phyloP scores from a whole-genome alignment of 129 eudicot genomes.

The Mikania micrantha region DNA sequence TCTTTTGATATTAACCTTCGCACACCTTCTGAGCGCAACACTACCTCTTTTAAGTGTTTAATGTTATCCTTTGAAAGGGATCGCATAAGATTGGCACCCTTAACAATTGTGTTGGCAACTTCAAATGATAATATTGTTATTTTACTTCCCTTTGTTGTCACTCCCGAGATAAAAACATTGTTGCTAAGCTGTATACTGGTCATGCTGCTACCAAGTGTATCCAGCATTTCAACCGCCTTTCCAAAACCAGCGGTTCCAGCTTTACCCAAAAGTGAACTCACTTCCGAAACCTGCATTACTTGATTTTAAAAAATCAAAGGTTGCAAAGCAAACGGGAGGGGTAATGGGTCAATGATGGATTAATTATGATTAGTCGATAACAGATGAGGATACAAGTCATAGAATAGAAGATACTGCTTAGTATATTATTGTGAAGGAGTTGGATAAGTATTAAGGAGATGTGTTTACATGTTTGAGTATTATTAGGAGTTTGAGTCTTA shows the following conservation, averaged over 20 bases:
- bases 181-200: slow-evolving; percentile 56
- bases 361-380: too few species aligned
- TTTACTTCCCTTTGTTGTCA: slow-evolving; percentile 72
- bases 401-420: too few species aligned
- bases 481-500: too few species aligned
- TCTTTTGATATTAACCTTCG: slow-evolving; percentile 76
- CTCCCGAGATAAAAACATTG: slow-evolving; percentile 83
- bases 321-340: background rate
- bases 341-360: background rate
- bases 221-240: slow-evolving; percentile 96
- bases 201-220: slow-evolving; percentile 99
- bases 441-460: too few species aligned
- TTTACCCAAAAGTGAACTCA: slow-evolving; percentile 83
- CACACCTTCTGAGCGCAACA: slow-evolving; percentile 91
- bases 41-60: slow-evolving; percentile 71
- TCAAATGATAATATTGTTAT: slow-evolving; percentile 87
- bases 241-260: slow-evolving; percentile 91
- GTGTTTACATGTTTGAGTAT: too few species aligned
- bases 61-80: slow-evolving; percentile 87
- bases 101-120: slow-evolving; percentile 88
- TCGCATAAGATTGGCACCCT: slow-evolving; percentile 92
- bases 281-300: slow-evolving; percentile 73
- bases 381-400: too few species aligned
- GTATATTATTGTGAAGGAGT: too few species aligned
- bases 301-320: background rate